A percentile compares a stretch with the other conserved stretches of the same genome.
phyloP scores from a whole-genome alignment of 2,329 filamentous ascomycete species.

The Aspergillus sp. region DNA sequence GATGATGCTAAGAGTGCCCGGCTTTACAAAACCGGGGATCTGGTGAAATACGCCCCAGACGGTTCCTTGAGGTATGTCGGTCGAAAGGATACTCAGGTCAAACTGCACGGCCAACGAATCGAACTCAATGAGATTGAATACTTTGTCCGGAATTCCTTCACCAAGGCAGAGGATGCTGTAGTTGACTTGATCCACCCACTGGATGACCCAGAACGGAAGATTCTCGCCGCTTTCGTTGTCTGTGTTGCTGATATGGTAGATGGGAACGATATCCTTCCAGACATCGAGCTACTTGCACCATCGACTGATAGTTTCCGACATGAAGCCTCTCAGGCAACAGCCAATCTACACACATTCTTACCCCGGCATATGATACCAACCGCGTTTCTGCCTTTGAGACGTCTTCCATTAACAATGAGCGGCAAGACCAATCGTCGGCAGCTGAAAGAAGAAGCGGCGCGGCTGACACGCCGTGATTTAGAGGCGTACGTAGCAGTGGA shows the following conservation, averaged over 20 bases:
- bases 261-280: no score
- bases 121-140: constrained; percentile 46
- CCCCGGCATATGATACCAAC: constrained; percentile 17
- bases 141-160: no score
- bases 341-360: background rate
- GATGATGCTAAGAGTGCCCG: constrained; percentile 1
- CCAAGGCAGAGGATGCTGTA: background rate
- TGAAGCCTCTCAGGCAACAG: background rate
- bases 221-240: background rate
- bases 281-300: background rate
- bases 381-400: constrained; percentile 10
- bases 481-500: background rate
- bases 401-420: constrained; percentile 11
- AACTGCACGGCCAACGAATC: constrained; percentile 57
- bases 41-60: constrained; percentile 13
- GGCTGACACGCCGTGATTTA: background rate
- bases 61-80: constrained; percentile 37
- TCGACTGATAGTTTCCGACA: background rate
- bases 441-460: background rate
- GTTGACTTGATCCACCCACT: constrained; percentile 2
- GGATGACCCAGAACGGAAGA: background rate
- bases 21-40: constrained; percentile 25
- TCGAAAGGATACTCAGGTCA: constrained; percentile 25
- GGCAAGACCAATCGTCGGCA: constrained; percentile 10
- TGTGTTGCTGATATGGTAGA: no score